A percentile compares a stretch with the other conserved stretches of the same genome.
phyloP scores from a whole-genome alignment of 257 asterid genomes.

The Petunia secreta region DNA sequence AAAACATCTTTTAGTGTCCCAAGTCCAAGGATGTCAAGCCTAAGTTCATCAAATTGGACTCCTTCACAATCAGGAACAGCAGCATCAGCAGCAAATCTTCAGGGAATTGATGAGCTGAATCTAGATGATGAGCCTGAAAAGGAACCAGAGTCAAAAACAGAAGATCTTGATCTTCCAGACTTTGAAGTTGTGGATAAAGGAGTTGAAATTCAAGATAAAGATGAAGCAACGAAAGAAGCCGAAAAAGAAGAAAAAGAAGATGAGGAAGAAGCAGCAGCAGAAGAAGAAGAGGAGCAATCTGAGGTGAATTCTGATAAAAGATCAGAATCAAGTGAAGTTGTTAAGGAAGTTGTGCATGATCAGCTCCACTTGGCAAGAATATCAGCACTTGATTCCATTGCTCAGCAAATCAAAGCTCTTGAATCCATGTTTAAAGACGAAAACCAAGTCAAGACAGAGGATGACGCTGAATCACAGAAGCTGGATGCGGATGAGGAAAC shows the following conservation, averaged over 20 bases:
- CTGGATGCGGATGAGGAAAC: conserved; percentile 85
- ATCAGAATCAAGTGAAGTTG: conserved; percentile 74
- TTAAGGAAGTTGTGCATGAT: conserved; percentile 81
- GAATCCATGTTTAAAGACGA: conserved; percentile 78
- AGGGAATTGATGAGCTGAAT: conserved; percentile 77
- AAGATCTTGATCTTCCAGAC: conserved; percentile 70
- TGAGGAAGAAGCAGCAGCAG: conserved; percentile 8
- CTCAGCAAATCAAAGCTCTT: conserved; percentile 89
- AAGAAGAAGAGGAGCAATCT: conserved; percentile 36
- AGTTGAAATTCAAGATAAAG: conserved; percentile 59
- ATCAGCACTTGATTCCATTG: conserved; percentile 77
- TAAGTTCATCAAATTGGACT: conserved; percentile 56
- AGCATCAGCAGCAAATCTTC: conserved; percentile 39
- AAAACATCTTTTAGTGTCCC: conserved; percentile 80
- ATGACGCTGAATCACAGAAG: conserved; percentile 55
- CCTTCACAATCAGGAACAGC: conserved; percentile 58
- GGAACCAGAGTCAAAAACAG: conserved; percentile 45
- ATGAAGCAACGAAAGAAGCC: conserved; percentile 37
- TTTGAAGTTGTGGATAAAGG: conserved; percentile 93
- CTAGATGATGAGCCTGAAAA: conserved; percentile 53
- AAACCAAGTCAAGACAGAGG: conserved; percentile 40
- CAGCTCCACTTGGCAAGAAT: conserved; percentile 55
- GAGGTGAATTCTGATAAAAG: conserved; percentile 60
- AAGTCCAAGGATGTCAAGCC: conserved; percentile 62
- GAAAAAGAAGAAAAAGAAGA: conserved; percentile 40